phyloP scores from a whole-genome alignment of 345 rosid genomes.

The Microcos paniculata region DNA sequence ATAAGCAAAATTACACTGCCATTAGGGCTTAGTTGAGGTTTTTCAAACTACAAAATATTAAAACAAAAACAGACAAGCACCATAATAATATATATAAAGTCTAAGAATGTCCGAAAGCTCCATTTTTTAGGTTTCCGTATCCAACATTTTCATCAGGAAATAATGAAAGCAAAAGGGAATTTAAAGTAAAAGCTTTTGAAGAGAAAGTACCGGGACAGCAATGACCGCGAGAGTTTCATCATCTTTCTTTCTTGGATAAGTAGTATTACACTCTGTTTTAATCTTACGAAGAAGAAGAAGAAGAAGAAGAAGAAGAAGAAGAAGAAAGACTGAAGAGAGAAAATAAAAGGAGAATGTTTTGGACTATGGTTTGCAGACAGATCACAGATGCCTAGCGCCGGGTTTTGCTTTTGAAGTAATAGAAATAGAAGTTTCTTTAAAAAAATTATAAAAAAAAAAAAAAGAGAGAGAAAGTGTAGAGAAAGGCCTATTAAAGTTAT shows the following conservation, averaged over 20 bases:
- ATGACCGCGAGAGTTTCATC: constrained; percentile 41
- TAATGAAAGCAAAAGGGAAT: not conserved
- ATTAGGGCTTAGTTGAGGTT: constrained; percentile 6
- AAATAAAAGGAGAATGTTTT: no score
- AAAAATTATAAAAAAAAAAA: no score
- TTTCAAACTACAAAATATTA: not conserved
- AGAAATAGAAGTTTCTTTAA: no score
- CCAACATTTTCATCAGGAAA: not conserved
- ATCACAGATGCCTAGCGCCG: no score
- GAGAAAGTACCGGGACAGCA: constrained; percentile 37
- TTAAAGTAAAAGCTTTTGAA: not conserved
- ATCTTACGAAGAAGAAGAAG: not conserved
- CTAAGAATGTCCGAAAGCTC: not conserved
- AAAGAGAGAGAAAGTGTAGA: no score
- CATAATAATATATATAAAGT: no score
- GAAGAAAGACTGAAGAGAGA: not conserved
- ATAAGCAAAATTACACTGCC: not conserved
- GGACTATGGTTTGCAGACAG: no score
- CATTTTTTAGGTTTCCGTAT: no score
- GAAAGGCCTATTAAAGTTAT: no score
- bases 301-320: not conserved
- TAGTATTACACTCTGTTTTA: not conserved
- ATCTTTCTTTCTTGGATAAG: constrained; percentile 7
- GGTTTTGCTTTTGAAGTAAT: no score
- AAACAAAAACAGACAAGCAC: not conserved